Evolutionary conservation across 2,329 filamentous ascomycete genomes (phyloP).

Genomic region (Drechslerella dactyloides): DNA sequence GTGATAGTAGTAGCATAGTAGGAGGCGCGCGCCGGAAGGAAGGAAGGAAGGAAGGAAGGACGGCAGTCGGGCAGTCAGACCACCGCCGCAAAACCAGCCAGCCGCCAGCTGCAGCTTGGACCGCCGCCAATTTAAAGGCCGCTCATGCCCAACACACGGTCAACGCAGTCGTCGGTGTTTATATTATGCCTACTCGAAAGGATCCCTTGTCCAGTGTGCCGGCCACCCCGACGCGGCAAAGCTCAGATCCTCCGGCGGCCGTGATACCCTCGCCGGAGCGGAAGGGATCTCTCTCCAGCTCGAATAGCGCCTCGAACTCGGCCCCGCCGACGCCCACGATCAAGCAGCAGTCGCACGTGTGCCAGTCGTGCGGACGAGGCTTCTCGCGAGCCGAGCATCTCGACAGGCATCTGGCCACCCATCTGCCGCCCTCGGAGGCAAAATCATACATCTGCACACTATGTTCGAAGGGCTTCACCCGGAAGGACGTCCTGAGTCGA

Average conservation of each 20-base stretch:
- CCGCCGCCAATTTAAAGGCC: constrained; percentile 26
- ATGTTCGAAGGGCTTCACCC: constrained; percentile 54
- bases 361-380: constrained; percentile 53
- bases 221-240: constrained; percentile 47
- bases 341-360: constrained; percentile 52
- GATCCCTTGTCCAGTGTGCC: constrained; percentile 50
- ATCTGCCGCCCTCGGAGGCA: constrained; percentile 54
- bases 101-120: too few relatives aligned
- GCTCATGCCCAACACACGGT: constrained; percentile 49
- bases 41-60: too few relatives aligned
- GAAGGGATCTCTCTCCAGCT: constrained; percentile 43
- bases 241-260: constrained; percentile 47
- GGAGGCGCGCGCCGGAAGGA: background rate
- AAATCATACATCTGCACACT: constrained; percentile 54
- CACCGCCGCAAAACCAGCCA: too few relatives aligned
- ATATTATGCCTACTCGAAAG: constrained; percentile 50
- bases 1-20: background rate
- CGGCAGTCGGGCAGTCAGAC: background rate
- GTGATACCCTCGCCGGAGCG: constrained; percentile 48
- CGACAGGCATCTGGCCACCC: constrained; percentile 54
- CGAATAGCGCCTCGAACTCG: constrained; percentile 39
- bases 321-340: constrained; percentile 44
- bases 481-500: constrained; percentile 55
- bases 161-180: constrained; percentile 45
- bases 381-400: constrained; percentile 55